Evolutionary conservation across 371 early-diverging fungal genomes (phyloP), one percentile per base, ranked within the genome.

Genomic region (Blastocladiella emersonii): DNA sequence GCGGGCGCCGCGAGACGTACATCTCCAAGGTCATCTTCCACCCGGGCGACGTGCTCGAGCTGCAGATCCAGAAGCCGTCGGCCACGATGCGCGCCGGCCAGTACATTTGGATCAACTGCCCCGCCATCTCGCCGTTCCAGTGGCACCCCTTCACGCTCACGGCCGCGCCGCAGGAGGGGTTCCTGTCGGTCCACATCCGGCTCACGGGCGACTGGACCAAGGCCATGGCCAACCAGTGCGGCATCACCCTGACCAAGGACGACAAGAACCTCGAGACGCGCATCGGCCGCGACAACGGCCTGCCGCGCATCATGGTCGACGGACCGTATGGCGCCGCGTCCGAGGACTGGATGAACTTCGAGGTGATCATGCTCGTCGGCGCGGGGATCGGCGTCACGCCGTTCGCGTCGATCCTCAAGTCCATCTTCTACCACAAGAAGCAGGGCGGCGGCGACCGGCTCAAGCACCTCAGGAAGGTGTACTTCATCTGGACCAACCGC

Each of bases 311-410:
- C 65, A 78, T 85, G 84, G 72, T 92, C 45, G 92, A 92, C 69
- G 92, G 92, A 27, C 90, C 90, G 12, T 92, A 87, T 71, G 92
- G 92, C 19, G 79, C 86, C 30, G 89, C 91, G 2, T 82, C 84
- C 5, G 91, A 92, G 70, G 90, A 92, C 70, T 89, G 87, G 65
- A 90, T 88, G 67, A 82, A 88, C 64, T 90, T 85, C 70, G 88
- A 89, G 66, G 86, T 81, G 7, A 77, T 85, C 6, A 78, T 92
- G 63, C 72, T 90, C 57, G 82, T 90, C 59, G 89, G 89, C 19
- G 89, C 91, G 19, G 90, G 89, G 63, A 89, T 89, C 61, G 90
- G 90, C 49, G 86, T 86, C 30, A 89, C 88, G 10, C 88, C 88
- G 1, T 87, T 86, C 66, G 82, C 82, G 19, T 77, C 78, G 45